Evolutionary conservation across 2,329 filamentous ascomycete genomes (phyloP), one percentile per base, ranked within the genome.

Genomic region (Rhytidhysteron rufulum): DNA sequence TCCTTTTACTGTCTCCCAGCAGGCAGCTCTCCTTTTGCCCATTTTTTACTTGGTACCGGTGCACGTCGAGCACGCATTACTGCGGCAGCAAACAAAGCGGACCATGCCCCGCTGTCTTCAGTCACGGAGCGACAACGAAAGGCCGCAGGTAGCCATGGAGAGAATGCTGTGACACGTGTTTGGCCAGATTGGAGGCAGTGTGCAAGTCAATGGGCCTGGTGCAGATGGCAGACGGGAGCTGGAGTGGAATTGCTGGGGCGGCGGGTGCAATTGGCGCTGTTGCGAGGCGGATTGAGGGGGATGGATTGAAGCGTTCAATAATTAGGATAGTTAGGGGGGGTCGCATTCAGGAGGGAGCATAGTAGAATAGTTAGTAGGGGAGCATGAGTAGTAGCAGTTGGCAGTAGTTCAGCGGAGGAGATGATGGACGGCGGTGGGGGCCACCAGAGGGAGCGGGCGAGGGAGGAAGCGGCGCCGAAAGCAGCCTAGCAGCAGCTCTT

Each of bases 171-270:
- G 41, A 50, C 48, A 50, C 45, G 48, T 44, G 45, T 44, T 42
- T 41, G 37, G 37, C 17, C 41, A 38, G 22, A 44, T 44, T 43
- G 49, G 50, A 48, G 46, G 41, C 39, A 27, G 43, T 37, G 39
- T 46, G 24, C 34, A 35, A 38, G 31, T 50, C 57, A 61, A 60
- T 58, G 46, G 54, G 46, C 43, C 29, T 15, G 37, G 34, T 42
- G 45, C 41, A 45, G 41, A 37, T 40, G 45, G 42, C 30, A 40
- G 33, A 34, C 39, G 39, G 31, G 15, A 36, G 27, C 27, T 31
- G 27, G 17, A 39, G 17, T 20, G 37, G 13, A 39, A 39, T 21
- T 42, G 42, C 31, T 31, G 33, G 21, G 25, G 43, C 38, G 40
- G 40, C 34, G 21, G 15, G 13, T 22, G 22, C 40, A 39, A 38